Conservation (phyloP, 495 filamentous ascomycete genomes). For the Aspergillus sparsus region DNA sequence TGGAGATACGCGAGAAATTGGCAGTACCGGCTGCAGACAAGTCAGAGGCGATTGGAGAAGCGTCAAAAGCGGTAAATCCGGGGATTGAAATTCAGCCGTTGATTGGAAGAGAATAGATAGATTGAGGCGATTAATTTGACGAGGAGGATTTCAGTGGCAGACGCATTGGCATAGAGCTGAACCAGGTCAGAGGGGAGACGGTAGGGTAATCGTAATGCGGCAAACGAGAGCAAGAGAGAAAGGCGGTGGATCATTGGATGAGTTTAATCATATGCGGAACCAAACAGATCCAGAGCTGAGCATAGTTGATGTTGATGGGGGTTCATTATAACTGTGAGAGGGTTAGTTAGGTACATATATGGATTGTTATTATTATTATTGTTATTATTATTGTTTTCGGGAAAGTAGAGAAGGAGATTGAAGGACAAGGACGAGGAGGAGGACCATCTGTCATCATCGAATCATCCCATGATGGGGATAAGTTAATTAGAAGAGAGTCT, state of each 20-base stretch:
- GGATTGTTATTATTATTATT: not conserved
- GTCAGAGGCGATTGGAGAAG: constrained; percentile 8
- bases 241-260: constrained; percentile 7
- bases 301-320: not conserved
- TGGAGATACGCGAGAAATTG: constrained; percentile 21
- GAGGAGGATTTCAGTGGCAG: constrained; percentile 4
- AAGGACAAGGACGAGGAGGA: not conserved
- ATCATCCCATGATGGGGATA: not conserved
- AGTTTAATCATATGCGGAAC: constrained; percentile 1
- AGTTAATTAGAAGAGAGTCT: not conserved
- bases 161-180: constrained; percentile 4
- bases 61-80: constrained; percentile 26
- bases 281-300: constrained; percentile 1
- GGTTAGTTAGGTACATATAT: not conserved
- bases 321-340: not conserved
- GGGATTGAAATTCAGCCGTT: constrained; percentile 10
- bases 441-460: constrained; percentile 2
- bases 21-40: not conserved
- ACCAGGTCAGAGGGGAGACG: not conserved
- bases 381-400: not conserved
- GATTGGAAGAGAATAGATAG: constrained; percentile 3
- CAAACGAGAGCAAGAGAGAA: not conserved
- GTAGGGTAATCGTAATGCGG: not conserved
- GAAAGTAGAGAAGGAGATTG: not conserved
- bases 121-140: not conserved